phyloP scores from a whole-genome alignment of 768 basidiomycete species.

The Rhizopogon vulgaris region DNA sequence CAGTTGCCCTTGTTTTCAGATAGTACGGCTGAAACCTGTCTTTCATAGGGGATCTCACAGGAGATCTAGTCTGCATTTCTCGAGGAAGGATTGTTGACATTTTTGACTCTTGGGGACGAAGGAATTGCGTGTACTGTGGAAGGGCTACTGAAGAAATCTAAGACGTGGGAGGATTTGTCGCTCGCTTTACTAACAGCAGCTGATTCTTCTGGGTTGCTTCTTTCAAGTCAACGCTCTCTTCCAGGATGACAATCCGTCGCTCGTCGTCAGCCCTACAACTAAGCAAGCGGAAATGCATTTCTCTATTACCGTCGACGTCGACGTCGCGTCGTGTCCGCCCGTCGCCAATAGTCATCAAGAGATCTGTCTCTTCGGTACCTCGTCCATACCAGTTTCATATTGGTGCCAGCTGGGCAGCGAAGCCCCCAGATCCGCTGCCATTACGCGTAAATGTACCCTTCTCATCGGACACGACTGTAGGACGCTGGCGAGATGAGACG shows the following conservation, averaged over 20 bases:
- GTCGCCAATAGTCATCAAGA: constrained; percentile 2
- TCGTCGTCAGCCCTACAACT: constrained; percentile 11
- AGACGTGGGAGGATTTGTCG: too few relatives aligned
- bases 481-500: constrained; percentile 63
- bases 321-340: neutral
- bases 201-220: neutral
- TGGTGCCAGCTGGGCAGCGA: constrained; percentile 74
- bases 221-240: neutral
- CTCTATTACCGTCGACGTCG: neutral
- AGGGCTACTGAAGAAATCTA: too few relatives aligned
- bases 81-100: too few relatives aligned
- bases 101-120: neutral
- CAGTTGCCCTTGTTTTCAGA: neutral
- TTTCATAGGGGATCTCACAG: neutral
- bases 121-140: neutral
- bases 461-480: constrained; percentile 49
- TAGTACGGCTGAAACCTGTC: neutral
- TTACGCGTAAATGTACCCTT: constrained; percentile 42
- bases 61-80: neutral
- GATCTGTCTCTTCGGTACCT: constrained; percentile 21
- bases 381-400: constrained; percentile 69
- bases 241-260: neutral
- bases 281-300: constrained; percentile 1
- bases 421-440: constrained; percentile 43
- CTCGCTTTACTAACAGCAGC: too few relatives aligned